Evolutionary conservation across 352 stramenopile genomes (phyloP), one percentile per base, ranked within the genome.

Genomic region (Phytophthora nicotianae): DNA sequence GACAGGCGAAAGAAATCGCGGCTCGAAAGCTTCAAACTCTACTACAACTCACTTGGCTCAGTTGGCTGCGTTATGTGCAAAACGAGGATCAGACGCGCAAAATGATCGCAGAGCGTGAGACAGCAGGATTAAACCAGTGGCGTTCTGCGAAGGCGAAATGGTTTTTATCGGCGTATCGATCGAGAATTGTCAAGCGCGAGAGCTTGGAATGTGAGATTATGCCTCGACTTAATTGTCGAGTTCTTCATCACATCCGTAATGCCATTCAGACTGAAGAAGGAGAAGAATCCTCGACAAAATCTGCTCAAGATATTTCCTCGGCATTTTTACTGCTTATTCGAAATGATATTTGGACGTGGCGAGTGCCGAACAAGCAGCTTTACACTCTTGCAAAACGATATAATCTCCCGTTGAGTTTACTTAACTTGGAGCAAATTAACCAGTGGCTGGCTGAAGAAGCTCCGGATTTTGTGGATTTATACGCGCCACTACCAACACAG

Each of bases 261-360:
- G 52, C 38, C 7, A 40, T 63, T 38, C 32, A 38, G 13, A 38
- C 32, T 33, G 2, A 33, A 33, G 27, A 33, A 8, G 37, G 20
- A 19, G 21, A 48, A 20, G 45, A 41, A 3, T 7, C 11, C 20
- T 61, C 37, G 1, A 26, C 9, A 43, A 0, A 27, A 13, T 40
- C 50, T n/a, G 37, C 37, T 24, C 46, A 32, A 14, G 26, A 57
- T 2, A 49, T 64, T 45, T 76, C 62, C 14, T 40, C 43, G 0
- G 24, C 16, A 13, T 64, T 65, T 27, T 55, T 55, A 7, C n/a
- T 68, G 47, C 20, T 67, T 33, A 46, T 65, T 47, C 60, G 50
- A 24, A 43, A 32, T 26, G 70, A 83, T 29, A 59, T 82, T 23
- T 62, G 58, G 40, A 32, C 61, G 7, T 88, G 75, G 75, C 58